Evolutionary conservation across 768 basidiomycete species (phyloP).

Genomic region (Exidia glandulosa): DNA sequence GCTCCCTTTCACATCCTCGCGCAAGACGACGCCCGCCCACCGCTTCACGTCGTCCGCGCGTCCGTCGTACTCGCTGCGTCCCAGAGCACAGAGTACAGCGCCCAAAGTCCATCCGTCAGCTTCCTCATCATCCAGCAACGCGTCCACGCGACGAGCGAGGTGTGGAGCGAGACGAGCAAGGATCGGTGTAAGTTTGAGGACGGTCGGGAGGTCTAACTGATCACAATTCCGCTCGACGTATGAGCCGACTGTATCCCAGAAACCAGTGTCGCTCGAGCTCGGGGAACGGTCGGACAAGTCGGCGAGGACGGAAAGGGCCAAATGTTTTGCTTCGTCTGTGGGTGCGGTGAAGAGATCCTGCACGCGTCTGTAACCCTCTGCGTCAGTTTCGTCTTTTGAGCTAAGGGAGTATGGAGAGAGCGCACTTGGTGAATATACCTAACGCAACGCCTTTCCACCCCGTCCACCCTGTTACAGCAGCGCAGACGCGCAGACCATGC

Average conservation of each 20-base stretch:
- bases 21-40: too few species aligned
- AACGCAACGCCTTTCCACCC: conserved; percentile 66
- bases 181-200: conserved; percentile 42
- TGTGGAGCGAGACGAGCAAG: conserved; percentile 35
- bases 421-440: conserved; percentile 29
- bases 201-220: conserved; percentile 38
- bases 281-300: conserved; percentile 8
- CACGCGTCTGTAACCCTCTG: background rate
- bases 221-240: conserved; percentile 31
- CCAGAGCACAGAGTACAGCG: too few species aligned
- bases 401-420: background rate
- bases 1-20: too few species aligned
- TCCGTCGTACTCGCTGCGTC: too few species aligned
- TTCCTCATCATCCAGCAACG: conserved; percentile 20
- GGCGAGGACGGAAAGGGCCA: conserved; percentile 38
- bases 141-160: conserved; percentile 31
- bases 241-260: conserved; percentile 27
- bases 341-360: conserved; percentile 36
- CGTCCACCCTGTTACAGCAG: conserved; percentile 59
- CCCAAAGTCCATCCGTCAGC: background rate
- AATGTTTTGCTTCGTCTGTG: conserved; percentile 24
- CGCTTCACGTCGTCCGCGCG: too few species aligned
- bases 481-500: conserved; percentile 43
- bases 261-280: background rate
- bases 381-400: background rate